phyloP scores from a whole-genome alignment of 352 stramenopile species.

The Globisporangium paroecandrum region DNA sequence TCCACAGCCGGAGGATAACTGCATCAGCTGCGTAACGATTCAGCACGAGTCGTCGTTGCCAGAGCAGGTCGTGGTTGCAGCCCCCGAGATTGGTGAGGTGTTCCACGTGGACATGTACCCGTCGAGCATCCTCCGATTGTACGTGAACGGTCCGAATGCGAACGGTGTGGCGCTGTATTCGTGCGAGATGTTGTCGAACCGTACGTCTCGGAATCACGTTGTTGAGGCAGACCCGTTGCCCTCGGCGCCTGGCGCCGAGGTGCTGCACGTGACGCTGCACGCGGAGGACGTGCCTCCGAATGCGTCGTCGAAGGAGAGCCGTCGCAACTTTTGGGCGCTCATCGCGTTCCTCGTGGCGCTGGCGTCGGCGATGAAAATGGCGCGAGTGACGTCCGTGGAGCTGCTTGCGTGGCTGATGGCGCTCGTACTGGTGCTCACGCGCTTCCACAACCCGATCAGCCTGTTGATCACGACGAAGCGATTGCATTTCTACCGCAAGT shows the following conservation, averaged over 20 bases:
- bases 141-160: conserved; percentile 59
- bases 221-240: conserved; percentile 46
- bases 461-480: conserved; percentile 49
- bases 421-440: conserved; percentile 50
- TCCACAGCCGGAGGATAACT: conserved; percentile 60
- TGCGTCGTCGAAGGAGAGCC: conserved; percentile 21
- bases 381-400: conserved; percentile 42
- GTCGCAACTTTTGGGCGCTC: conserved; percentile 40
- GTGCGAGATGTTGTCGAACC: conserved; percentile 42
- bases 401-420: conserved; percentile 47
- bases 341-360: conserved; percentile 41
- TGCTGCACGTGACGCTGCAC: conserved; percentile 43
- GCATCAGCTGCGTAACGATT: conserved; percentile 67
- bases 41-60: conserved; percentile 69
- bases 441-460: conserved; percentile 53
- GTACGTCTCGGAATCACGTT: conserved; percentile 13
- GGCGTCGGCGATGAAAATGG: conserved; percentile 38
- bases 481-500: conserved; percentile 32
- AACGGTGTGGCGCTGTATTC: conserved; percentile 59
- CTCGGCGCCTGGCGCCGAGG: conserved; percentile 19
- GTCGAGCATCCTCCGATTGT: conserved; percentile 64
- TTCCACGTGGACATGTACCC: conserved; percentile 72
- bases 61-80: conserved; percentile 48
- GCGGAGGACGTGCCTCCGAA: conserved; percentile 24
- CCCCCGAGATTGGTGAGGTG: conserved; percentile 40